Evolutionary conservation across 129 eudicot genomes (phyloP).

Genomic region (Arctium lappa): DNA sequence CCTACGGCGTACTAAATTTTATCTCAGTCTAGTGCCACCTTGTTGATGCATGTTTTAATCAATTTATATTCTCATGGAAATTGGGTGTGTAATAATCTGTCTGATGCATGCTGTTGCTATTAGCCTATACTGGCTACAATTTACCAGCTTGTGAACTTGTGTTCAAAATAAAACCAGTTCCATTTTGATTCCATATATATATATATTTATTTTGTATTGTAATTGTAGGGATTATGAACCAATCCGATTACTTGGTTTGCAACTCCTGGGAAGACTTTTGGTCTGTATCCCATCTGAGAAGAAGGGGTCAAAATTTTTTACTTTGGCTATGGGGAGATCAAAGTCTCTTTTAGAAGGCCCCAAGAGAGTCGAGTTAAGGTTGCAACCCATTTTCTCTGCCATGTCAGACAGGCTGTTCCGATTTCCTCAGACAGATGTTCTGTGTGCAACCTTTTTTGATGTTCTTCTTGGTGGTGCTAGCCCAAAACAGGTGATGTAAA

Average conservation of each 20-base stretch:
- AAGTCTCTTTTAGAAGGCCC: slow-evolving; percentile 61
- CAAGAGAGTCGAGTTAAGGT: slow-evolving; percentile 46
- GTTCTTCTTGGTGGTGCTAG: slow-evolving; percentile 98
- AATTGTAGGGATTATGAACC: slow-evolving; percentile 83
- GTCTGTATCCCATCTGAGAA: slow-evolving; percentile 90
- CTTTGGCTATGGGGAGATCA: slow-evolving; percentile 70
- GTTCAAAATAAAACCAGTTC: slow-evolving; percentile 1
- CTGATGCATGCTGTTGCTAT: neutral
- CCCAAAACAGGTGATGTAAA: slow-evolving; percentile 78
- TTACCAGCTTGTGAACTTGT: neutral
- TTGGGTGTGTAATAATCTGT: neutral
- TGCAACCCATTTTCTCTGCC: slow-evolving; percentile 65
- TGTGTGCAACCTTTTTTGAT: slow-evolving; percentile 89
- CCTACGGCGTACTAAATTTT: neutral
- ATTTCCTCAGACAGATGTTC: slow-evolving; percentile 78
- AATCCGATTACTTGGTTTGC: slow-evolving; percentile 83
- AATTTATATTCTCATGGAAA: neutral
- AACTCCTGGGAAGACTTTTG: slow-evolving; percentile 89
- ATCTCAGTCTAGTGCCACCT: neutral
- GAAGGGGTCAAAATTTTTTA: slow-evolving; percentile 74
- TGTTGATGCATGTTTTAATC: neutral
- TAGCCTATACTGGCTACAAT: neutral
- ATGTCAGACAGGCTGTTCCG: slow-evolving; percentile 79
- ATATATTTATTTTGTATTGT: neutral
- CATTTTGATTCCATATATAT: neutral